Base-by-base conservation (phyloP, 2,329 filamentous ascomycete species). In the Colletotrichum aenigma region DNA sequence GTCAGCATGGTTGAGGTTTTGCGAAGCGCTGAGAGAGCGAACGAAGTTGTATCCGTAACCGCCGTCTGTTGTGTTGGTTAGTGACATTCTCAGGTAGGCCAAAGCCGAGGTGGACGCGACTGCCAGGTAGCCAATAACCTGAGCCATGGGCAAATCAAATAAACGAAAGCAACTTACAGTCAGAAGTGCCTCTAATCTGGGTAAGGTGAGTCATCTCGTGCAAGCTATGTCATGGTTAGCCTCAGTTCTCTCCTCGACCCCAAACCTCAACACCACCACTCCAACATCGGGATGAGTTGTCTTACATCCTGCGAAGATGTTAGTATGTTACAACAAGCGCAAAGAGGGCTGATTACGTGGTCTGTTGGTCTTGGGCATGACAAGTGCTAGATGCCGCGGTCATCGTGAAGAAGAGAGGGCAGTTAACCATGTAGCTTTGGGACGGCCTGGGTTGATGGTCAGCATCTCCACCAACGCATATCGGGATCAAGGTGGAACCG, bases 1-100 rank as follows among this genome's bases (percentile, higher is more conserved):
- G 80, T 94, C 92, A 10, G 93, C 93, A 76, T 94, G 93, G 78
- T 88, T 85, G 10, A 94, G 80, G 62, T 91, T 91, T 79, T 89
- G 82, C 7, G 81, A 77, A 0, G 86, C 85, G 13, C 82, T 85
- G 77, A 94, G 82, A 7, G 83, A 80, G 18, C 82, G 78, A 74
- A 91, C 89, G 62, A 91, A 91, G 60, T 84, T 86, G 70, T 91
- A 87, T 4, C 86, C 81, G 79, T 93, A 94, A 24, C 60, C 60
- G 30, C 60, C 60, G 60, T 62, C 60, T 62, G 60, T 6, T 26
- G 91, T 91, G 28, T 67, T 70, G 24, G 6, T 62, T 32, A 34
- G 86, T 36, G 32, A 56, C 16, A 56, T 56, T 56, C 6, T 24
- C 28, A 30, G 28, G 28, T 30, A 30, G 7, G 8, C 28, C 8